Evolutionary conservation across 257 asterid species (phyloP).

Genomic region (Asclepias syriaca): DNA sequence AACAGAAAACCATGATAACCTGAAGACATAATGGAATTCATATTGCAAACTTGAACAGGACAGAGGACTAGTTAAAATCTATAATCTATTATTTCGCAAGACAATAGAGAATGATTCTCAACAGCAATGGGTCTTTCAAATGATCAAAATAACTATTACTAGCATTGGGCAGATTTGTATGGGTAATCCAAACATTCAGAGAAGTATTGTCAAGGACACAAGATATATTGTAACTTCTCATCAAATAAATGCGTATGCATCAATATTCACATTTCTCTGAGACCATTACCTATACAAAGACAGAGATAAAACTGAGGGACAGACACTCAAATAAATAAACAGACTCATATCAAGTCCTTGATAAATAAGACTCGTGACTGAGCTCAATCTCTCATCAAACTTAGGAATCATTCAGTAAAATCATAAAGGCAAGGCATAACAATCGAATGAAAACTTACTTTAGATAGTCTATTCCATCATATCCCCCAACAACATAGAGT

Average conservation of each 20-base stretch:
- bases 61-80: background rate
- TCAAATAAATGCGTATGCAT: too few species aligned
- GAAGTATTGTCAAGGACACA: background rate
- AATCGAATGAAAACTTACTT: slow-evolving; percentile 33
- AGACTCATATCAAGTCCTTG: background rate
- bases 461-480: slow-evolving; percentile 46
- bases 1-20: slow-evolving; percentile 3
- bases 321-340: background rate
- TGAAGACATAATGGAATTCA: background rate
- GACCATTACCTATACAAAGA: too few species aligned
- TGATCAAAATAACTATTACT: background rate
- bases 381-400: background rate
- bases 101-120: background rate
- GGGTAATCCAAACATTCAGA: background rate
- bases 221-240: too few species aligned
- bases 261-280: too few species aligned
- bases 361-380: background rate
- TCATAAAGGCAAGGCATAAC: background rate
- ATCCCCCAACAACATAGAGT: slow-evolving; percentile 66
- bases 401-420: background rate
- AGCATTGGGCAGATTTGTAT: background rate
- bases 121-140: background rate
- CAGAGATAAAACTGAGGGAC: background rate
- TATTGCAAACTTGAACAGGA: background rate
- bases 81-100: background rate